Evolutionary conservation across 495 filamentous ascomycete species (phyloP), one percentile per base, ranked within the genome.

Genomic region (Penicillium pancosmium): DNA sequence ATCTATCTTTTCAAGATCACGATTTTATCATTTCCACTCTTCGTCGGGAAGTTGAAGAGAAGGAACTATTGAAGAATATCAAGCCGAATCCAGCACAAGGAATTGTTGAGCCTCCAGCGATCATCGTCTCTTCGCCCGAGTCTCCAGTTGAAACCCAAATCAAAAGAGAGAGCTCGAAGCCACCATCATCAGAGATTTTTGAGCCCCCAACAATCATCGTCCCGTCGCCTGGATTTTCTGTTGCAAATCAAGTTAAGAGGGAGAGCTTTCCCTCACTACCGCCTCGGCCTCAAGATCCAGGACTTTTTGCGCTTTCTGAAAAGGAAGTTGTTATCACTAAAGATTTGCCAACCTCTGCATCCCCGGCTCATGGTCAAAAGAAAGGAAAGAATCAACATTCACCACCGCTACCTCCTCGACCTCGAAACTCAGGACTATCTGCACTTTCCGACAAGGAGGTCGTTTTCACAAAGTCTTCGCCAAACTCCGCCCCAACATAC

Each of bases 21-120:
- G 56, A 59, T 4, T 60, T 49, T 21, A 62, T 65, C 19, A 55
- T 60, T 16, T 62, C 53, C 1, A 51, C 52, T 12, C 48, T 68
- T 36, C 52, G 33, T 6, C 38, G 38, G 11, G 57, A 49, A n/a
- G 48, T 44, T 31, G 56, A 60, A n/a, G 46, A 44, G 25, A 51
- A 65, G n/a, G 18, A 52, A 9, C 38, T 59, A 1, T 23, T 64
- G 41, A 11, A 53, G 35, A 16, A 33, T 21, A 47, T 11, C 31
- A 52, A 57, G 6, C 4, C 47, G 27, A 18, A 12, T 31, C 9
- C 56, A 31, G 10, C 36, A 41, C 47, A 35, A 13, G 21, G 3
- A 16, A 23, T 36, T 36, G 13, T 18, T 31, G 9, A 19, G 27
- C 16, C 10, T 5, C 16, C 18, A 21, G 16, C 1, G 15, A 54